These are phyloP conservation scores for Ustilago curta DNA, from an alignment of 1,284 basidiomycete species.

Conservation along the genomic window DNA sequence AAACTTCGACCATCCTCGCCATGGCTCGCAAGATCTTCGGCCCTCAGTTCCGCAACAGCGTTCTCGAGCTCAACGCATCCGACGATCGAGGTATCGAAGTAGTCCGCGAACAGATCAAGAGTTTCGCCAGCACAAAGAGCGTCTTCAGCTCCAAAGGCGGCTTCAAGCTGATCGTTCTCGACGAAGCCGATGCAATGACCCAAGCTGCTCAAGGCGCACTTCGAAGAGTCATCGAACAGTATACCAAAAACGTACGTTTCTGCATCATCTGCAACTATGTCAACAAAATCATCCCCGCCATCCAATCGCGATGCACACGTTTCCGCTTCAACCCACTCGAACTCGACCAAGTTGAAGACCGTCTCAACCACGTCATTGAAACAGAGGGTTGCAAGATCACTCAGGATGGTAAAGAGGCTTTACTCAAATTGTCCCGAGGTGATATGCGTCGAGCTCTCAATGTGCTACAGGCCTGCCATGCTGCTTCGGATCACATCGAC, in stretches of 20 bases:
- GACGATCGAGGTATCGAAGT: slow-evolving; percentile 99
- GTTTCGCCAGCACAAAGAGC: slow-evolving; percentile 95
- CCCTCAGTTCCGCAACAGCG: slow-evolving; percentile 82
- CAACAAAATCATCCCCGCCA: slow-evolving; percentile 98
- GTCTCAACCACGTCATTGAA: slow-evolving; percentile 83
- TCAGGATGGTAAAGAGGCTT: slow-evolving; percentile 84
- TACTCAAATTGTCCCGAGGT: slow-evolving; percentile 91
- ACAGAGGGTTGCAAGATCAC: slow-evolving; percentile 87
- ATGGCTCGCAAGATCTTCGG: slow-evolving; percentile 95
- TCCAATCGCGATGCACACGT: slow-evolving; percentile 96
- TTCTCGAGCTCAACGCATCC: slow-evolving; percentile 96
- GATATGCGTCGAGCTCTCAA: slow-evolving; percentile 98
- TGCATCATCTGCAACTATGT: slow-evolving; percentile 99
- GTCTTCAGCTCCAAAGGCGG: slow-evolving; percentile 73
- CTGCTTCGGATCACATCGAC: slow-evolving; percentile 87
- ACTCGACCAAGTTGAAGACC: slow-evolving; percentile 83
- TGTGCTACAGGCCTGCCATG: slow-evolving; percentile 95
- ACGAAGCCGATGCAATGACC: slow-evolving; percentile 99
- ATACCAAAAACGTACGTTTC: slow-evolving; percentile 97
- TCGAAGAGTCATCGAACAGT: slow-evolving; percentile 96
- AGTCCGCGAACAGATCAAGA: slow-evolving; percentile 97
- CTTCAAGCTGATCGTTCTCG: slow-evolving; percentile 97
- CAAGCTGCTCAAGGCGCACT: slow-evolving; percentile 95
- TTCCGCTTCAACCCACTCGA: slow-evolving; percentile 95
- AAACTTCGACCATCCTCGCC: slow-evolving; percentile 97